Evolutionary conservation across 2,329 filamentous ascomycete genomes (phyloP).

Genomic region (Epichloe sibirici): DNA sequence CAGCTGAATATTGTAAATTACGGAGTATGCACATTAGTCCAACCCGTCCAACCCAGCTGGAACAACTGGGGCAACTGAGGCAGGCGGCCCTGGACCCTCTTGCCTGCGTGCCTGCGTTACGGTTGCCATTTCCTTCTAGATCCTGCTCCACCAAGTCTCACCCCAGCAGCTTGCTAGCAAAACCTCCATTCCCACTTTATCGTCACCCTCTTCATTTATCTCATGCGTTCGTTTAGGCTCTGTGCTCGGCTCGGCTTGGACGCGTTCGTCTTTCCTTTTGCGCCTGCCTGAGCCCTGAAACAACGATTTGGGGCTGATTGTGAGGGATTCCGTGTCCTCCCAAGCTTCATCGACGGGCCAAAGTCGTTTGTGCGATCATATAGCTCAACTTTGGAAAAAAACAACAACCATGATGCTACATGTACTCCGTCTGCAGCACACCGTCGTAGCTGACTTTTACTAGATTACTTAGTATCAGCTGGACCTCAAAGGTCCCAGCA

Average conservation of each 20-base stretch:
- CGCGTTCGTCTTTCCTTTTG: neutral
- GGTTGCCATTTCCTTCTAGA: neutral
- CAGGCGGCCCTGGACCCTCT: neutral
- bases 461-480: neutral
- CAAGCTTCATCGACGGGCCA: neutral
- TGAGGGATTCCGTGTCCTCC: neutral
- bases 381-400: neutral
- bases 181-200: neutral
- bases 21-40: neutral
- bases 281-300: neutral
- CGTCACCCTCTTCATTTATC: neutral
- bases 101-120: neutral
- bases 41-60: neutral
- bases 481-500: neutral
- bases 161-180: neutral
- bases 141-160: neutral
- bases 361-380: neutral
- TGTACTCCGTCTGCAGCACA: neutral
- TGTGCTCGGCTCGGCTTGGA: neutral
- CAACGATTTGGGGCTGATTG: no score
- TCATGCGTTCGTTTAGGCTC: neutral
- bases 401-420: neutral
- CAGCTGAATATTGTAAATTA: neutral
- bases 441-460: neutral
- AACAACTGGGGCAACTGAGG: neutral